Percentiles rank a stretch among this genome's conserved stretches.
phyloP scores from a whole-genome alignment of 345 rosid species.

The Leavenworthia alabamica region DNA sequence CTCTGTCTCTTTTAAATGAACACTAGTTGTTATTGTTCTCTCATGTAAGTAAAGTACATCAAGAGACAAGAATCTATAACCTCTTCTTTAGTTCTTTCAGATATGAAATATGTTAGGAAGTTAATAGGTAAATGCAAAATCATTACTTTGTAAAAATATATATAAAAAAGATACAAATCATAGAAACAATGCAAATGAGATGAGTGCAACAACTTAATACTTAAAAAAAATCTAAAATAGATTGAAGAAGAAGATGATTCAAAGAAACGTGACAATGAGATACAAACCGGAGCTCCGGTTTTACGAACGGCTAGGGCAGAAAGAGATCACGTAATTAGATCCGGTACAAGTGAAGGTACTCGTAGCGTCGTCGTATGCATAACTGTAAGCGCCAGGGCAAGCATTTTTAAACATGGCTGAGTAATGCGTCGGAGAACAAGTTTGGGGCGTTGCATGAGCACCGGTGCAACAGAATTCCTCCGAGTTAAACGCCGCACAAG shows the following conservation, averaged over 20 bases:
- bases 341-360: constrained; percentile 82
- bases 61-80: not conserved
- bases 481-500: constrained; percentile 65
- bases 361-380: constrained; percentile 82
- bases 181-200: constrained; percentile 15
- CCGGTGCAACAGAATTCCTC: constrained; percentile 83
- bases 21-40: constrained; percentile 12
- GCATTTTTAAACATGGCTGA: constrained; percentile 75
- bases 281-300: not conserved
- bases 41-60: constrained; percentile 7
- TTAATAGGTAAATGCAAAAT: not conserved
- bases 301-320: constrained; percentile 44
- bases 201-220: constrained; percentile 2
- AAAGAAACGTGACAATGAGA: constrained; percentile 5
- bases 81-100: not conserved
- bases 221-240: not conserved
- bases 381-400: constrained; percentile 86
- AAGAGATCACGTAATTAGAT: constrained; percentile 66
- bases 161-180: constrained; percentile 5
- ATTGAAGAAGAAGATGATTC: not conserved
- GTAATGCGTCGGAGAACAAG: constrained; percentile 72
- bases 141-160: not conserved
- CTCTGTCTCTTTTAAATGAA: not conserved
- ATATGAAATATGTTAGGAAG: not conserved
- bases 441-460: constrained; percentile 57